Base-by-base conservation (phyloP, 495 filamentous ascomycete genomes). In the Penicillium salamii region DNA sequence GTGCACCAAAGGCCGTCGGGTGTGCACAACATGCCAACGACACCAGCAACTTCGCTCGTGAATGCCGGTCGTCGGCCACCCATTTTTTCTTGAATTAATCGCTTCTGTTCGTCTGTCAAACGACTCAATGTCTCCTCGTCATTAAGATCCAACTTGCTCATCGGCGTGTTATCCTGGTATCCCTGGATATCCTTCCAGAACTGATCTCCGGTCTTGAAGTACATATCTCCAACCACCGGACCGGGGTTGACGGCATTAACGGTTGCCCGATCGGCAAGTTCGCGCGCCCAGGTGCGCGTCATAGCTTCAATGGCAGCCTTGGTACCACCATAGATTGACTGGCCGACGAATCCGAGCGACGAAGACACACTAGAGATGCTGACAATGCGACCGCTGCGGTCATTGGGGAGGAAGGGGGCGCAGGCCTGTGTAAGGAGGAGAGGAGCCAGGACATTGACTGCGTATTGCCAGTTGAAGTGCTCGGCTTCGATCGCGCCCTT, bases 261-360 rank as follows among this genome's bases (percentile, higher is more conserved):
- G 0, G 91, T 97, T 0, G 78, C 79, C 7, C 82, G 72, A 63
- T 93, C 86, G 2, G 82, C 74, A 29, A 97, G 71, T 69, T 97
- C 91, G 15, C 88, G 77, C 0, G 84, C 74, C 91, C 91, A 97
- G 2, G 88, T 90, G 7, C 91, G 77, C 9, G 90, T 95, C 90
- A 96, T 93, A n/a, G 86, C 80, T 53, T 97, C 91, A 26, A 96
- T 58, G 0, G 91, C 91, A 0, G 87, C 90, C 67, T 97, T 97
- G 54, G 86, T 92, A 3, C 90, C 90, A 32, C 87, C 89, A 61
- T 96, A 97, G 26, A 95, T 81, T 6, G 79, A 79, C 66, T 93
- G 88, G 5, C 75, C 78, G 2, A 72, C 61, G 67, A 89, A 89
- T 0, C 91, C 90, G 9, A 85, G 64, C 3, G 76, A 77, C 1